Conservation (phyloP, 2,329 filamentous ascomycete genomes). For the Xylariales sp. region DNA sequence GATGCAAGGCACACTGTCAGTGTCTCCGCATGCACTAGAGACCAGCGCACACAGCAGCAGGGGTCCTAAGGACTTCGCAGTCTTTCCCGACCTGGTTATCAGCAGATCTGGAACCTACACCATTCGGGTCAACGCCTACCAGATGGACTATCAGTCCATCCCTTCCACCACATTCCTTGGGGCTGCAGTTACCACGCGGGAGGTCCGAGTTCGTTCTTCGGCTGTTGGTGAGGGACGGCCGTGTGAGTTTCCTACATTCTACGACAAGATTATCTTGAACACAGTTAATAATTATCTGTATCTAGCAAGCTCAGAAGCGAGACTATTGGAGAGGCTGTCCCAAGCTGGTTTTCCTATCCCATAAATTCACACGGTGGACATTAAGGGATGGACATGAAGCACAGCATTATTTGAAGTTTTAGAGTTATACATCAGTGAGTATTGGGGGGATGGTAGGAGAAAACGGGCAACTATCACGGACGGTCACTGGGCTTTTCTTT, state of each 20-base stretch:
- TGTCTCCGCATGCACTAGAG: conserved; percentile 34
- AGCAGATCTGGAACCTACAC: conserved; percentile 41
- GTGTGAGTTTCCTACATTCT: conserved; percentile 35
- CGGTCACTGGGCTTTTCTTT: background rate
- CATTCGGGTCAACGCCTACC: conserved; percentile 41
- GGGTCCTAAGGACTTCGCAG: conserved; percentile 37
- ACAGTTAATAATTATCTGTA: conserved; percentile 6
- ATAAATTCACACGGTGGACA: conserved; percentile 4
- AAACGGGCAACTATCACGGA: background rate
- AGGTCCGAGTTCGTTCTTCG: conserved; percentile 40
- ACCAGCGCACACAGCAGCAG: conserved; percentile 35
- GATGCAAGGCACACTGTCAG: conserved; percentile 41
- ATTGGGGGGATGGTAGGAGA: background rate
- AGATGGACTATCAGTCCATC: conserved; percentile 42
- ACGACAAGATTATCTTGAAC: background rate
- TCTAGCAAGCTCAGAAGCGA: conserved; percentile 23
- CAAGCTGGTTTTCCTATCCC: conserved; percentile 22
- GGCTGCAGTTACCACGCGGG: conserved; percentile 32
- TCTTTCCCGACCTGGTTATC: conserved; percentile 43
- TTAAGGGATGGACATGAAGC: background rate
- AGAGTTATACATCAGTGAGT: background rate
- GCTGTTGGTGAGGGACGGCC: conserved; percentile 40
- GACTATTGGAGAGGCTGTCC: conserved; percentile 19
- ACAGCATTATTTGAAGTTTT: background rate
- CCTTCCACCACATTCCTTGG: conserved; percentile 32